Percentiles rank a stretch among this genome's conserved stretches.
These are phyloP conservation scores for Aspergillus hortae DNA, from an alignment of 2,329 filamentous ascomycete species.

Conservation along the genomic window DNA sequence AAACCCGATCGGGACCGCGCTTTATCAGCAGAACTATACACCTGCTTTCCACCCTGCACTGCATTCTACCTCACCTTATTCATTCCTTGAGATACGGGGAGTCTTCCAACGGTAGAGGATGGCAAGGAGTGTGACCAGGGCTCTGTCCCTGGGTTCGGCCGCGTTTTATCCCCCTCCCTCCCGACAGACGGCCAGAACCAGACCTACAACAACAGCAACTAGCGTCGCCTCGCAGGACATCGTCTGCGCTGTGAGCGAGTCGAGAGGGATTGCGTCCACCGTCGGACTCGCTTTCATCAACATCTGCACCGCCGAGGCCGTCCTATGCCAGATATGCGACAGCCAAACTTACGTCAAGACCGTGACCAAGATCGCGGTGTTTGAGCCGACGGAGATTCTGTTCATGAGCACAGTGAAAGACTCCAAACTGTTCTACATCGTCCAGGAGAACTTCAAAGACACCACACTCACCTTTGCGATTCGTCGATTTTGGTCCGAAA, in stretches of 20 bases:
- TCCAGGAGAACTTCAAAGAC: slow-evolving; percentile 67
- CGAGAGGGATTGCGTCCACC: slow-evolving; percentile 77
- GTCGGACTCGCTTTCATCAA: slow-evolving; percentile 88
- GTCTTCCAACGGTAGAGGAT: not conserved
- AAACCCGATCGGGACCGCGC: not conserved
- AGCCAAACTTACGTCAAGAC: slow-evolving; percentile 88
- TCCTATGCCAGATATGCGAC: slow-evolving; percentile 87
- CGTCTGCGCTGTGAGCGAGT: slow-evolving; percentile 84
- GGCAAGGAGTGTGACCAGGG: slow-evolving; percentile 4
- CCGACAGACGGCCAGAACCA: slow-evolving; percentile 46
- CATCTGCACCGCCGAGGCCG: slow-evolving; percentile 75
- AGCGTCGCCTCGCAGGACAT: slow-evolving; percentile 63
- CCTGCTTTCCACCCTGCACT: not conserved
- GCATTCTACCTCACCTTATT: not conserved
- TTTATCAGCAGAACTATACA: not conserved
- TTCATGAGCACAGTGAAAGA: slow-evolving; percentile 71
- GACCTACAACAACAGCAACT: slow-evolving; percentile 53
- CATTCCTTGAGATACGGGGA: not conserved
- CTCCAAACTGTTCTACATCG: slow-evolving; percentile 70
- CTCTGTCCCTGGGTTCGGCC: slow-evolving; percentile 4
- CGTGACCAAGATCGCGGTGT: slow-evolving; percentile 78
- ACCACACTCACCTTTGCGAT: slow-evolving; percentile 64
- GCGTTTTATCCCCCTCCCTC: slow-evolving; percentile 21
- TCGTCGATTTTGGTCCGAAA: slow-evolving; percentile 80
- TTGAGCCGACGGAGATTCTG: slow-evolving; percentile 74